Percentiles rank a stretch among this genome's conserved stretches.
Conservation (phyloP, 495 filamentous ascomycete genomes). For the Thermothielavioides terrestris region DNA sequence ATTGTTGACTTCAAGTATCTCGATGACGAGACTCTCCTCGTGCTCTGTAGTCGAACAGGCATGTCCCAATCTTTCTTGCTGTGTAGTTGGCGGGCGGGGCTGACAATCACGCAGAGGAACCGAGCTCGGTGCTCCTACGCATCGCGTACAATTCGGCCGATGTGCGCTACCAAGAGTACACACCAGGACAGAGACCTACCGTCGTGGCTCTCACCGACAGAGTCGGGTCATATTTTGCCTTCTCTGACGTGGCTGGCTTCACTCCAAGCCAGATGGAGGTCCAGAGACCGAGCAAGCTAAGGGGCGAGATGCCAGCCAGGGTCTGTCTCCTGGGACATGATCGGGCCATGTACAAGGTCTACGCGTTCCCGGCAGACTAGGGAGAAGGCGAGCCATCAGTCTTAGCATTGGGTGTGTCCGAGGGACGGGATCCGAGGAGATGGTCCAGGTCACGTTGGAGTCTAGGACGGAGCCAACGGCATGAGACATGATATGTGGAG, state of each 20-base stretch:
- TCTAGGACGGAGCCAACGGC: too few relatives aligned
- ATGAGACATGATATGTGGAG: too few relatives aligned
- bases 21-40: constrained; percentile 33
- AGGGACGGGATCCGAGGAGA: too few relatives aligned
- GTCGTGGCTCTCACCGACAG: background rate
- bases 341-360: constrained; percentile 34
- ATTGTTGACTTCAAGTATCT: constrained; percentile 45
- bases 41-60: constrained; percentile 38
- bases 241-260: constrained; percentile 31
- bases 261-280: constrained; percentile 41
- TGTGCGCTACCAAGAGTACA: constrained; percentile 9
- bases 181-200: background rate
- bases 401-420: background rate
- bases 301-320: constrained; percentile 31
- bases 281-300: constrained; percentile 24
- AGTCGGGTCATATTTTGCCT: constrained; percentile 13
- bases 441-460: too few relatives aligned
- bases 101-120: constrained; percentile 16
- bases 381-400: background rate
- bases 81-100: background rate
- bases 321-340: constrained; percentile 41
- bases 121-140: constrained; percentile 9
- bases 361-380: constrained; percentile 28
- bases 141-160: constrained; percentile 9
- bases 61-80: background rate